Base-by-base conservation (phyloP, 2,329 filamentous ascomycete genomes). In the Xylaria sp. region DNA sequence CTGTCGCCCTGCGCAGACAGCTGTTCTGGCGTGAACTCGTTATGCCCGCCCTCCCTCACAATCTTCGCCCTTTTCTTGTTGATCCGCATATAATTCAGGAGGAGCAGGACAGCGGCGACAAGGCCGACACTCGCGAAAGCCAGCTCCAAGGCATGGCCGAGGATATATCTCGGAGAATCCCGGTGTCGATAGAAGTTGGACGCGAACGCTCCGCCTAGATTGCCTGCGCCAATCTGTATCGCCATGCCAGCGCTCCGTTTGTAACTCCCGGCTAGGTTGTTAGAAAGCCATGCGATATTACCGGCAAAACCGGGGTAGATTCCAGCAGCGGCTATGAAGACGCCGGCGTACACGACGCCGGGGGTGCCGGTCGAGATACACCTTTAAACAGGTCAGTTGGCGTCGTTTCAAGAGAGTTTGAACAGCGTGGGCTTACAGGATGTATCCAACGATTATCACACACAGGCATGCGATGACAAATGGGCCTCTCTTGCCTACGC, bases 221-320 rank as follows among this genome's bases (percentile, higher is more conserved):
- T 91, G 0, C 89, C 89, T 15, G 89, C 73, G 0, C 86, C 87
- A 59, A 91, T 90, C 51, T 90, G 88, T 13, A 91, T 80, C 0
- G 89, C 90, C 85, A 91, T 91, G 1, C 89, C 89, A 0, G 85
- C 86, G 9, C 85, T 86, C 5, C 89, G 83, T 79, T 97, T 97
- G 78, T 85, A 85, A 55, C 81, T 83, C 0, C 85, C 84, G 64
- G 94, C 89, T 12, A 92, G 85, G 69, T 97, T 97, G 78, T 96
- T 97, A 41, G 88, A 87, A 0, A 90, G 82, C 94, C 94, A 97
- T 0, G 91, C 86, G 60, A 97, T 91, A 0, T 91, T 91, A 62
- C 94, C 94, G 0, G 92, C 84, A 66, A 96, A 92, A 33, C 88
- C 90, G 0, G 94, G 92, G 73, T 95, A 96, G 65, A 96, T 94